Conservation (phyloP, 305 asterid species). For the Solanum hybrid region DNA sequence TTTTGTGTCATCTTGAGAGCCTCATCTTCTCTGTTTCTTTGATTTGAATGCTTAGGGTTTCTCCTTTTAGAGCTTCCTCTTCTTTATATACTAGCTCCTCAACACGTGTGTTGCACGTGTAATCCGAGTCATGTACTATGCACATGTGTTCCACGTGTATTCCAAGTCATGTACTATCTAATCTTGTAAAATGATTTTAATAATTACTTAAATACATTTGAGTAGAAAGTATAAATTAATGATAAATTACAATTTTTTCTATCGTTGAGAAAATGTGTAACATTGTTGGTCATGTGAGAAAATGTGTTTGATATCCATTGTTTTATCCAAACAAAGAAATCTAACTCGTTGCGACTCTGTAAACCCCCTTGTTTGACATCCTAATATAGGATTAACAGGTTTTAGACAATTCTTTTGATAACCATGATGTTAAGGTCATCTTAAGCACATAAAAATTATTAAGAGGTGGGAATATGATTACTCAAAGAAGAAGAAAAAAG, state of each 20-base stretch:
- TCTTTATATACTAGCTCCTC: background rate
- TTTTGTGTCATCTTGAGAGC: background rate
- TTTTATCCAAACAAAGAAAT: background rate
- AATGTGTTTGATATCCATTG: background rate
- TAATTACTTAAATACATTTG: background rate
- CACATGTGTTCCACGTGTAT: background rate
- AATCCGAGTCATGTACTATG: background rate
- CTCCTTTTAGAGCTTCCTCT: background rate
- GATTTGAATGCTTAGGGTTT: background rate
- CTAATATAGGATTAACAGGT: background rate
- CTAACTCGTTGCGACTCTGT: background rate
- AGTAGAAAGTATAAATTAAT: too few relatives aligned
- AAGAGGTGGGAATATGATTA: background rate
- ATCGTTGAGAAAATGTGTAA: background rate
- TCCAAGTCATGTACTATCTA: background rate
- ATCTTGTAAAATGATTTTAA: background rate
- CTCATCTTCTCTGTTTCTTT: background rate
- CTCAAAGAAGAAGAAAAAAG: background rate
- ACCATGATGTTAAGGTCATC: background rate
- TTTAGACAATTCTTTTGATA: background rate
- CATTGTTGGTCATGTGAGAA: background rate
- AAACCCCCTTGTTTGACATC: background rate
- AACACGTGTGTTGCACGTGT: background rate
- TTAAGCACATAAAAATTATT: background rate
- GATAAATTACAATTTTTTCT: background rate